Conservation (phyloP, 176 grass and related monocot species). For the Cymbopogon citratus region DNA sequence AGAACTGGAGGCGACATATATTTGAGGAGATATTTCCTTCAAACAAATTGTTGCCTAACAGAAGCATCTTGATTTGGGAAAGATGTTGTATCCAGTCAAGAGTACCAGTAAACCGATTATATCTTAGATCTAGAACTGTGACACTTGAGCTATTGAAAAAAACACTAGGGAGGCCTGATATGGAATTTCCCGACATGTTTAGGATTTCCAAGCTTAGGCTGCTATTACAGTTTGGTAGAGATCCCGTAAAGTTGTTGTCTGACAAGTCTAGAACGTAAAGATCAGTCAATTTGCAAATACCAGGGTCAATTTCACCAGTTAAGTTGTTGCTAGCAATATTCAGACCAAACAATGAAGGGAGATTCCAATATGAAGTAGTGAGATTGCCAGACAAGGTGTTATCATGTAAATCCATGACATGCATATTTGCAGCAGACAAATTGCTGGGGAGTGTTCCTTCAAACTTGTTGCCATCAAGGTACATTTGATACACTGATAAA, state of each 20-base stretch:
- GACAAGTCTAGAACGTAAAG: background rate
- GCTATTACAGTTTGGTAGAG: background rate
- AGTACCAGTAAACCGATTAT: conserved; percentile 3
- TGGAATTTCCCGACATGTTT: background rate
- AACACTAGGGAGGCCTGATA: background rate
- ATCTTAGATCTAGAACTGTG: background rate
- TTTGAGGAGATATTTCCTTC: background rate
- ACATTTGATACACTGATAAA: background rate
- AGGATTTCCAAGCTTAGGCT: background rate
- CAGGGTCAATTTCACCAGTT: background rate
- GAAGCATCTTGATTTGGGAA: background rate
- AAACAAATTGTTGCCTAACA: conserved; percentile 4
- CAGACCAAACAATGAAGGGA: background rate
- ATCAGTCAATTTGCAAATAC: background rate
- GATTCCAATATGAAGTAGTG: background rate
- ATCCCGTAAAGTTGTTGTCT: conserved; percentile 7
- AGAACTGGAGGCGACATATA: background rate
- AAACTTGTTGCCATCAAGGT: background rate
- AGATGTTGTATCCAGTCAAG: background rate
- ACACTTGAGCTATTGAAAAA: background rate
- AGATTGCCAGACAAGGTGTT: conserved; percentile 7
- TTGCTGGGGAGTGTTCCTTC: background rate
- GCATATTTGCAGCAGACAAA: background rate
- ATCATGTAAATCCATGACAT: background rate
- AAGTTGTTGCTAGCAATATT: background rate